Base-by-base conservation (phyloP, 257 asterid genomes). In the Nicotiana knightiana region DNA sequence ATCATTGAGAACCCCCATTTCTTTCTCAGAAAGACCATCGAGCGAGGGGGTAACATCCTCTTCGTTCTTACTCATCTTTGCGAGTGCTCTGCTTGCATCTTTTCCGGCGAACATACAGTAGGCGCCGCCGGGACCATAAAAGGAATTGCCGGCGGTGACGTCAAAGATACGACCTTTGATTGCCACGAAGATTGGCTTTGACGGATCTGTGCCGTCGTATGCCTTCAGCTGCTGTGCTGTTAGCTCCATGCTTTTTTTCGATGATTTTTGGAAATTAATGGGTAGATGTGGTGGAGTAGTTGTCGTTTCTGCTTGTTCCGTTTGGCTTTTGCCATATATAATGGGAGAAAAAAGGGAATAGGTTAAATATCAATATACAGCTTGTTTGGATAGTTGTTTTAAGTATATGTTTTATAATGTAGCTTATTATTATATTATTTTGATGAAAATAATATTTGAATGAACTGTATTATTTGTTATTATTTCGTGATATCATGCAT, bases 61-160 rank as follows among this genome's bases (percentile, higher is more conserved):
- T 4, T 91, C 95, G 18, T 89, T 89, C 92, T 93, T 94, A 87
- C 97, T 96, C 99, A 94, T 96, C 93, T 96, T 94, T 76, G 97
- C 98, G 46, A 96, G 94, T 26, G 98, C 99, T 81, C 99, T 93
- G 92, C 91, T 94, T 79, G 98, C 97, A 63, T 96, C 99, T 89
- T 96, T 96, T 75, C 99, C 99, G 85, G 99, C 84, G 90, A 96
- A 96, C 86, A 96, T 79, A 88, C 79, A 67, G 94, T 96, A 94
- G 48, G 87, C 67, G 78, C 97, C 97, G 66, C 97, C 97, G 39
- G 98, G 97, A 48, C 97, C 98, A 87, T 96, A 96, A 89, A 96
- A 96, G 82, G 97, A 89, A 84, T 84, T 93, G 65, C 97, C 98
- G 81, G 95, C 10, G 81, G 96, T 84, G 67, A 96, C 97, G 81